Evolutionary conservation across 2,329 filamentous ascomycete genomes (phyloP).

Genomic region (Alternaria postmessia): DNA sequence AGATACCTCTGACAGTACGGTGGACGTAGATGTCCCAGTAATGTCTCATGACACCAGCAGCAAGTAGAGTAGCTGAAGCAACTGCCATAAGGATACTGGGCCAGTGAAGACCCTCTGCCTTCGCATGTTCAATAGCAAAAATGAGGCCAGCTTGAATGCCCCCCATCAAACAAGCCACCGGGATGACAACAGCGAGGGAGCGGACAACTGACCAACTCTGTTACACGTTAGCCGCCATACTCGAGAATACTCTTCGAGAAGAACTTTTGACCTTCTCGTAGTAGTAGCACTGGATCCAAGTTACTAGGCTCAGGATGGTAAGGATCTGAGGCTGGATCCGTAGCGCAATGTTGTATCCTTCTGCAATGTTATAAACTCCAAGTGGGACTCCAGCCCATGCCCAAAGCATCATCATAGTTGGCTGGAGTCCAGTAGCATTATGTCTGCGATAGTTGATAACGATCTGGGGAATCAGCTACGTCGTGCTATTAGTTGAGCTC

Average conservation of each 20-base stretch:
- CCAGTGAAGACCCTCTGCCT: slow-evolving; percentile 61
- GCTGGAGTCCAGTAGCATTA: slow-evolving; percentile 70
- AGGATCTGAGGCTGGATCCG: slow-evolving; percentile 66
- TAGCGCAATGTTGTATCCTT: slow-evolving; percentile 62
- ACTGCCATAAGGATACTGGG: slow-evolving; percentile 72
- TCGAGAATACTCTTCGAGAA: background rate
- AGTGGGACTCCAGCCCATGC: slow-evolving; percentile 72
- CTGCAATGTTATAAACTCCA: slow-evolving; percentile 67
- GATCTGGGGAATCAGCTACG: slow-evolving; percentile 72
- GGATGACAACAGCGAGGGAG: slow-evolving; percentile 59
- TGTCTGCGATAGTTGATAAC: slow-evolving; percentile 72
- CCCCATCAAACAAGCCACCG: slow-evolving; percentile 65
- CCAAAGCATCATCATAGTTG: slow-evolving; percentile 77
- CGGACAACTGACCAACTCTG: slow-evolving; percentile 63
- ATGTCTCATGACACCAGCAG: slow-evolving; percentile 71
- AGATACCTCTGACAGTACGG: slow-evolving; percentile 73
- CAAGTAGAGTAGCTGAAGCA: slow-evolving; percentile 68
- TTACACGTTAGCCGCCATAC: background rate
- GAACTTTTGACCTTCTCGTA: slow-evolving; percentile 54
- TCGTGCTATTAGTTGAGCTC: background rate
- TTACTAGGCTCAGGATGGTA: slow-evolving; percentile 60
- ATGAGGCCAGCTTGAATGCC: slow-evolving; percentile 67
- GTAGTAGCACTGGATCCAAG: slow-evolving; percentile 66
- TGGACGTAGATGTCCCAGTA: slow-evolving; percentile 75
- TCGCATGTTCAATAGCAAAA: slow-evolving; percentile 61